Base-by-base conservation (phyloP, 2,329 filamentous ascomycete species). In the Diaporthe eres region DNA sequence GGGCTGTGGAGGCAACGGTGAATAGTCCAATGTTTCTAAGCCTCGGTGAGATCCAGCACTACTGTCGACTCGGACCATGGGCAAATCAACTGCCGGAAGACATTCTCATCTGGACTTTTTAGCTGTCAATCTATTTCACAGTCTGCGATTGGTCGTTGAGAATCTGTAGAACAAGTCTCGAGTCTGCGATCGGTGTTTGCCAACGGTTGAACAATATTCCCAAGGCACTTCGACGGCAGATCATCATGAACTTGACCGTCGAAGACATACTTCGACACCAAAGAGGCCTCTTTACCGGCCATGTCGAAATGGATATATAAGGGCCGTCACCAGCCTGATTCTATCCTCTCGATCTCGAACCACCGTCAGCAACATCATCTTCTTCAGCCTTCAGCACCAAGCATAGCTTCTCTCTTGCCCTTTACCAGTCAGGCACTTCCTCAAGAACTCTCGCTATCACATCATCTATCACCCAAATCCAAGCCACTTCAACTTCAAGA, bases 61-160 rank as follows among this genome's bases (percentile, higher is more conserved):
- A 19, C 28, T 39, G 12, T 53, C 7, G 13, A 68, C 47, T 17
- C 47, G 47, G 65, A 39, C 5, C 47, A 37, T 39, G 44, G 65
- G 39, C 12, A 17, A 19, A 12, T 22, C 44, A 68, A 68, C 47
- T 53, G 65, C 65, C 47, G 47, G 19, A 2, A 22, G 28, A 17
- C 19, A n/a, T 47, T 67, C 47, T 68, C 31, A 68, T 68, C 63
- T 53, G 19, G 7, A 39, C 28, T 53, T 22, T 12, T 4, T 19
- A 68, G 22, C 22, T 39, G 65, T 19, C 44, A 53, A 68, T 28
- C 12, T 39, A 28, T 28, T 53, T 19, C 9, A 4, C 17, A 9
- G 65, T 53, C 47, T 39, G 65, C 47, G 47, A 68, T 68, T 68
- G 47, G 47, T 39, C 65, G 49, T 39, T 53, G 65, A 68, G 65